Base-by-base conservation (phyloP, 805 yeast species). In the Lipomyces yamanashiensis region DNA sequence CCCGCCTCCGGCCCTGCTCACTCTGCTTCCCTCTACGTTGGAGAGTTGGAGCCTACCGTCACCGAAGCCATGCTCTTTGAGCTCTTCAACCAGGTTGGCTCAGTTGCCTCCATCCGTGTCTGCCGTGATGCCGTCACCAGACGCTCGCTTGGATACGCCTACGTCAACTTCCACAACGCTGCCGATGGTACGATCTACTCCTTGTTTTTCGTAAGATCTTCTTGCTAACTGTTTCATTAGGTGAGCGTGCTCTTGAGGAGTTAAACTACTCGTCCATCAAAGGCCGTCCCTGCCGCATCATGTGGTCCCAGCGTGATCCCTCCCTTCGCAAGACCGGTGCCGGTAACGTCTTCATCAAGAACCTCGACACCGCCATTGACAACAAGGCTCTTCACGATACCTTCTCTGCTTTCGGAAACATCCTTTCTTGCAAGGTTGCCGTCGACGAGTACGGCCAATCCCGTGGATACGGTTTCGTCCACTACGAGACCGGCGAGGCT, bases 251-350 rank as follows among this genome's bases (percentile, higher is more conserved):
- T 68, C 83, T 95, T 78, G 96, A 92, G 77, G 95, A 91, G 80
- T 86, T 95, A 80, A 95, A 93, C 90, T 95, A 95, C 84, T 81
- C 92, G 64, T 86, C 86, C 74, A 87, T 95, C 81, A 92, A 92
- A 80, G 98, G 97, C 76, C 90, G 88, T 76, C 92, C 97, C 74
- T 92, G 98, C 82, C 91, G 99, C 81, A 93, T 95, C 83, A 95
- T 95, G 98, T 92, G 98, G 98, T 92, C 98, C 72, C 98, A 95
- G 84, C 91, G 98, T 82, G 98, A 95, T 79, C 98, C 99, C 70
- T 85, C 97, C 67, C 79, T 87, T 74, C 90, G 99, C 85, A 90
- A 88, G 84, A 87, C 87, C 76, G 98, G 98, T 79, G 88, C 90
- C 70, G 98, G 97, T 76, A 95, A 95, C 85, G 87, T 95, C 71